Evolutionary conservation across 2,329 filamentous ascomycete genomes (phyloP), one percentile per base, ranked within the genome.

Genomic region (Talaromyces sp.): DNA sequence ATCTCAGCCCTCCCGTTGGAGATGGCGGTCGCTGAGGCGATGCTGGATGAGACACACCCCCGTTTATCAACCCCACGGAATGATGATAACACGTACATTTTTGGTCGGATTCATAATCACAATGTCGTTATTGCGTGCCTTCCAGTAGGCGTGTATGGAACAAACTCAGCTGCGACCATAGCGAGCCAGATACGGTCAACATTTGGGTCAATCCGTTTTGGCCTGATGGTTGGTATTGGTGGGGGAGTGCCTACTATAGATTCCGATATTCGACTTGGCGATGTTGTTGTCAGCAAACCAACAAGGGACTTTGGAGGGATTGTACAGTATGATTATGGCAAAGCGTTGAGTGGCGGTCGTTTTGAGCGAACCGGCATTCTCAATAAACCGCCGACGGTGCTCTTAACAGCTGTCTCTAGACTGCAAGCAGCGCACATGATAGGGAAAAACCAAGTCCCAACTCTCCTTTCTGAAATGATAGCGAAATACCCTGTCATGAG

Each of bases 261-360:
- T 12, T 31, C 42, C 50, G 66, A 71, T 52, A 65, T 71, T 7
- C 61, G 65, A 18, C 57, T 72, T 5, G 68, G 70, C 9, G 67
- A 70, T 64, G 63, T 71, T 10, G 70, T 70, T 12, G 68, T 71
- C 5, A 69, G 70, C 54, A 54, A 65, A 36, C 69, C 69, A 23
- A 59, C 58, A 36, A 64, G 63, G 3, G 56, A 54, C 40, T 65
- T 62, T 53, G 63, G 63, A 3, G 69, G 69, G 7, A 68, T 70
- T 34, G 59, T 68, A 18, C 66, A 68, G 60, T 68, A 56, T 28
- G 59, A 61, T 31, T 61, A 52, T 52, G 59, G 59, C 52, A 61
- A 61, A 28, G 42, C 59, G 9, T n/a, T 54, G 30, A 51, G 31
- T n/a, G 58, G 36, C 8, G 61, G 61, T 33, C 33, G 14, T 16